Conservation (phyloP, 2,329 filamentous ascomycete species). For the Cadophora malorum region DNA sequence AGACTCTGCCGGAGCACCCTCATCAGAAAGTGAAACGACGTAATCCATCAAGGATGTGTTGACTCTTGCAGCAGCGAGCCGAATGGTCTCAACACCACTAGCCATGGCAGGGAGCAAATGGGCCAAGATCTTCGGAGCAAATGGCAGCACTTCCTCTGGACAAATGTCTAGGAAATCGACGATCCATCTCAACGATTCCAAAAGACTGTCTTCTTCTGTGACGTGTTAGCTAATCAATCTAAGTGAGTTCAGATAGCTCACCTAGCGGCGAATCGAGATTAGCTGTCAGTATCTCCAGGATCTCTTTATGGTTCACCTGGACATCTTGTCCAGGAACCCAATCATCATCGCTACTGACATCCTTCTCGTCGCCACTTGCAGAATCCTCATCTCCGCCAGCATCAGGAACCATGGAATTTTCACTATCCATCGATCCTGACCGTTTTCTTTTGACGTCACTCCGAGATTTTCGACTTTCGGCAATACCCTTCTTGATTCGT, state of each 20-base stretch:
- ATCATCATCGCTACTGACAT: conserved; percentile 78
- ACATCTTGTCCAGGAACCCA: conserved; percentile 98
- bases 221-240: conserved; percentile 27
- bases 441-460: conserved; percentile 70
- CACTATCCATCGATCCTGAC: conserved; percentile 73
- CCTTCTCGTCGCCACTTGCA: conserved; percentile 61
- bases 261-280: conserved; percentile 85
- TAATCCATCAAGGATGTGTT: conserved; percentile 94
- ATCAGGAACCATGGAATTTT: conserved; percentile 57
- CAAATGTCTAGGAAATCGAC: conserved; percentile 97
- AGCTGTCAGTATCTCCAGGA: conserved; percentile 87
- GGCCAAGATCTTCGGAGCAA: conserved; percentile 89
- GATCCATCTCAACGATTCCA: conserved; percentile 93
- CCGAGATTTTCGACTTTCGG: conserved; percentile 77
- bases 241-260: conserved; percentile 47
- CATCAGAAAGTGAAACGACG: conserved; percentile 87
- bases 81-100: conserved; percentile 86
- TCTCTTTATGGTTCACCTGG: conserved; percentile 89
- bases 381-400: conserved; percentile 67
- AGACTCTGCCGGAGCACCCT: conserved; percentile 51
- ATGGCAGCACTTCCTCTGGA: conserved; percentile 92
- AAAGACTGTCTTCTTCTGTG: conserved; percentile 85
- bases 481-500: conserved; percentile 88
- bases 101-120: conserved; percentile 95
- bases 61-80: conserved; percentile 85